Evolutionary conservation across 192 early-diverging fungal species (phyloP).

Genomic region (Blastocladiella britannica): DNA sequence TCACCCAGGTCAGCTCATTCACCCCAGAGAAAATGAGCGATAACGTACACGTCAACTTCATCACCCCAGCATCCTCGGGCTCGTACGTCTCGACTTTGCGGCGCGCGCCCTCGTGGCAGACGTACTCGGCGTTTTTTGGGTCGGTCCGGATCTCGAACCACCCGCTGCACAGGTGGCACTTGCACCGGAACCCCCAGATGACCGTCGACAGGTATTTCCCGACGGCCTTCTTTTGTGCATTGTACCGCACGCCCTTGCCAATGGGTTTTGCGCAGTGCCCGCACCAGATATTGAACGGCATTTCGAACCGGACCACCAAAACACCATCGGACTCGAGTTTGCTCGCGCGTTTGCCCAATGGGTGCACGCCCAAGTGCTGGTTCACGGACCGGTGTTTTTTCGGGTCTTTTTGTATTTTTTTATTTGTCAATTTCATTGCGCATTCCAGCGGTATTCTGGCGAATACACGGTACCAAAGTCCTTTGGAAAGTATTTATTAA

Average conservation of each 20-base stretch:
- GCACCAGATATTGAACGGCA: constrained; percentile 86
- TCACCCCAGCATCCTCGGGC: constrained; percentile 38
- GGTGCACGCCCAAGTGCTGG: constrained; percentile 68
- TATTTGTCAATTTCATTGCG: neutral
- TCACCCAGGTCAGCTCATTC: constrained; percentile 1
- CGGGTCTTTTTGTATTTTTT: neutral
- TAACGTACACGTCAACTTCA: constrained; percentile 32
- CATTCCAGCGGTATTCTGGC: neutral
- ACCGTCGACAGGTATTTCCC: constrained; percentile 72
- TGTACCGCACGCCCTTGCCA: constrained; percentile 77
- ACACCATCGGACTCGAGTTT: constrained; percentile 71
- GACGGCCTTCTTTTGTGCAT: constrained; percentile 84
- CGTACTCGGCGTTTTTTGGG: constrained; percentile 60
- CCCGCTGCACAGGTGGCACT: constrained; percentile 65
- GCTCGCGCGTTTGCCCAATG: constrained; percentile 61
- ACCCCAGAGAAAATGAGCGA: neutral
- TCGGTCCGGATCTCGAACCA: constrained; percentile 90
- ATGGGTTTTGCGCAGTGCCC: constrained; percentile 61
- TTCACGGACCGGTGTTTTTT: constrained; percentile 54
- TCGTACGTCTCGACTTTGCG: constrained; percentile 53
- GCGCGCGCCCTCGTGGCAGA: constrained; percentile 45
- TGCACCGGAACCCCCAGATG: constrained; percentile 79
- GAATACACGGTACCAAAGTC: constrained; percentile 79
- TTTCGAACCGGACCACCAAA: constrained; percentile 67
- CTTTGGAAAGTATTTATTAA: constrained; percentile 68